Conservation (phyloP, 202 grass and related monocot genomes). For the Schoenoplectus tabernaemontani region DNA sequence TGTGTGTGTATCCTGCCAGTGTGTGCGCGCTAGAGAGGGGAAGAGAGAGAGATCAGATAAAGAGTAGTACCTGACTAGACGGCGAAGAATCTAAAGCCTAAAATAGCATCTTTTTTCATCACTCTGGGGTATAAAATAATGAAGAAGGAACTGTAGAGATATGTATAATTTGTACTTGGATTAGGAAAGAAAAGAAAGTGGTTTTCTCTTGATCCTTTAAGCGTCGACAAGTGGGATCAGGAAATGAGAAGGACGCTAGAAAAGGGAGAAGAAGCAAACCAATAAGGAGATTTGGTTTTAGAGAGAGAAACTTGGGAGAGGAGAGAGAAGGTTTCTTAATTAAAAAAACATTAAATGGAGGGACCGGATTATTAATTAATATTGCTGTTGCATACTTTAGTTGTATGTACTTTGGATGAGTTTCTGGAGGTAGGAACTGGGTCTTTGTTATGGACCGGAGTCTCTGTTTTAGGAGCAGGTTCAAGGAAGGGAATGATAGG, state of each 20-base stretch:
- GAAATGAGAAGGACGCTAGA: slow-evolving; percentile 6
- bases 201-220: neutral
- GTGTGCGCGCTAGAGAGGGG: neutral
- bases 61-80: slow-evolving; percentile 8
- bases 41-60: neutral
- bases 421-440: no score
- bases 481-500: no score
- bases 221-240: slow-evolving; percentile 6
- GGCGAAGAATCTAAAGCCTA: neutral
- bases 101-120: slow-evolving; percentile 11
- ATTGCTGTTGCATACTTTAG: neutral
- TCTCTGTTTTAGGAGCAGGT: neutral
- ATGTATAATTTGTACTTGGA: slow-evolving; percentile 11
- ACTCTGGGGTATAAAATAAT: slow-evolving; percentile 3
- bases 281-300: slow-evolving; percentile 11
- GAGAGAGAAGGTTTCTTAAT: slow-evolving; percentile 4
- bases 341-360: neutral
- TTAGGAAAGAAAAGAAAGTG: slow-evolving; percentile 12
- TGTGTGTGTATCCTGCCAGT: neutral
- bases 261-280: neutral
- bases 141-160: neutral
- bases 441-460: neutral
- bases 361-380: neutral
- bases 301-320: slow-evolving; percentile 11
- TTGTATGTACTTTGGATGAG: slow-evolving; percentile 11